Evolutionary conservation across 805 yeast genomes (phyloP).

Genomic region (Candida silvicultrix): DNA sequence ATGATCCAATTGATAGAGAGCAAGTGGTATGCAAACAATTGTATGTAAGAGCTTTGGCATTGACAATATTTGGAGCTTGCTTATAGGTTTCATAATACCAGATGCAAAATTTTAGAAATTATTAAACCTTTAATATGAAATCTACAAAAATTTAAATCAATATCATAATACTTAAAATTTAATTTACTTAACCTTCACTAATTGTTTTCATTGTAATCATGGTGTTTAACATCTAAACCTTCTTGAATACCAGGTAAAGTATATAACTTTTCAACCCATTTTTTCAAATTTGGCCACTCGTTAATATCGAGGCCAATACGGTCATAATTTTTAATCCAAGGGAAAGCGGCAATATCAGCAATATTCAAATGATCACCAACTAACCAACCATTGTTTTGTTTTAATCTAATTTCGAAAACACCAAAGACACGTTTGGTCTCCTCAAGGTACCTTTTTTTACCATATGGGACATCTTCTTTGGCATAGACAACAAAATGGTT

Average conservation of each 20-base stretch:
- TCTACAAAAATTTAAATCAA: no score
- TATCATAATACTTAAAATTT: no score
- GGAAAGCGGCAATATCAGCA: conserved; percentile 48
- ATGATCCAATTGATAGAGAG: no score
- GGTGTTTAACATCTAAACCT: conserved; percentile 19
- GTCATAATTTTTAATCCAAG: conserved; percentile 33
- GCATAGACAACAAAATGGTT: conserved; percentile 40
- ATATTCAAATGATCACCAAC: conserved; percentile 55
- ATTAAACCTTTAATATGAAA: no score
- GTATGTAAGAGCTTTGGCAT: no score
- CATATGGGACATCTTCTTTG: conserved; percentile 48
- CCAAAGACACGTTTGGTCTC: conserved; percentile 50
- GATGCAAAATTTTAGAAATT: no score
- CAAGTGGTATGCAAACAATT: no score
- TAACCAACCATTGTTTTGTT: conserved; percentile 44
- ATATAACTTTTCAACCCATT: conserved; percentile 34
- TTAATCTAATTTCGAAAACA: conserved; percentile 46
- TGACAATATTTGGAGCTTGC: no score
- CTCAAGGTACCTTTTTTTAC: conserved; percentile 39
- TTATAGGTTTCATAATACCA: no score
- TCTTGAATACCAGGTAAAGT: conserved; percentile 27
- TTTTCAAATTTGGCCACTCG: conserved; percentile 32
- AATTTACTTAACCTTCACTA: no score
- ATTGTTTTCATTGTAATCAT: no score
- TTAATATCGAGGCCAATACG: conserved; percentile 25